Evolutionary conservation across 2,329 filamentous ascomycete genomes (phyloP), one percentile per base, ranked within the genome.

Genomic region (Corynespora cassiicola): DNA sequence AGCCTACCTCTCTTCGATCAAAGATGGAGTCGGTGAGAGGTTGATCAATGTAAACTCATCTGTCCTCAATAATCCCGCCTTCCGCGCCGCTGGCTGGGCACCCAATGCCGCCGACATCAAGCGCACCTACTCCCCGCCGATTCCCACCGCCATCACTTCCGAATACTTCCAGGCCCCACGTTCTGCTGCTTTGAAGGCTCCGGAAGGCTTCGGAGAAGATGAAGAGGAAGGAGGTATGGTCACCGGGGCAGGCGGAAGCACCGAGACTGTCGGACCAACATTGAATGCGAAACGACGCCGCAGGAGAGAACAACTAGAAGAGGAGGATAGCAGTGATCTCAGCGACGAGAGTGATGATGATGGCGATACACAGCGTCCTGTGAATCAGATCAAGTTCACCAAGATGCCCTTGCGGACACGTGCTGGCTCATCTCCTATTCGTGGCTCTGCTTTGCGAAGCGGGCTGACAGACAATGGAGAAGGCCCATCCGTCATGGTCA

Each of bases 371-470:
- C 67, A 69, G 34, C 58, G 87, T 36, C 86, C 88, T 28, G 86
- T 87, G 2, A 89, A 95, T 63, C 89, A 95, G 66, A 96, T 97
- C 65, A 91, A 92, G 62, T 99, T 99, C 69, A 84, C 87, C 31
- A 97, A 97, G 71, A 92, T 96, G 88, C 92, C 94, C 1, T 80
- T 96, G 27, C 82, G 91, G 19, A 84, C 84, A 52, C 84, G 92
- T 39, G 88, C 91, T 17, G 92, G 89, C 8, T 96, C 91, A 1
- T 96, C 92, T 31, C 92, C 92, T 3, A 84, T 88, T 23, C 65
- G 52, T 15, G 63, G 63, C 23, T 68, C 65, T 9, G 54, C 61
- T 14, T 39, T 68, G 22, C 85, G 89, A 51, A 81, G 79, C 10
- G 84, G 84, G 11, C 82, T 66, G 10, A 46, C 54, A 18, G 63